phyloP scores from a whole-genome alignment of 495 filamentous ascomycete species.

The Lophiotrema nucula region DNA sequence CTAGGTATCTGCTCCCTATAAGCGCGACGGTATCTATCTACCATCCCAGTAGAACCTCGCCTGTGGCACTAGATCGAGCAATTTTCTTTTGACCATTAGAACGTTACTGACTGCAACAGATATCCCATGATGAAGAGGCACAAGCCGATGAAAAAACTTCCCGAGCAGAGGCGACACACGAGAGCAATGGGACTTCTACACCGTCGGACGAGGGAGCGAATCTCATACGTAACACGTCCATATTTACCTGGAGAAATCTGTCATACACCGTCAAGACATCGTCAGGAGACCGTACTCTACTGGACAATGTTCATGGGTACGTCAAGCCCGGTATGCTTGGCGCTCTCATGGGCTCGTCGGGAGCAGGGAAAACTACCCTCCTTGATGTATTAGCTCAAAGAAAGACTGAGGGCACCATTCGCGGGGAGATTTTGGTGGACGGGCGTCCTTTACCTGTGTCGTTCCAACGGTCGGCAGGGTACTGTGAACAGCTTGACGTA shows the following conservation, averaged over 20 bases:
- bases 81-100: too few relatives aligned
- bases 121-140: constrained; percentile 5
- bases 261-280: constrained; percentile 12
- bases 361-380: constrained; percentile 41
- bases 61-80: too few relatives aligned
- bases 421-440: constrained; percentile 39
- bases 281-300: constrained; percentile 16
- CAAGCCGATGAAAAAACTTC: background rate
- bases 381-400: constrained; percentile 42
- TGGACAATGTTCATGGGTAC: constrained; percentile 35
- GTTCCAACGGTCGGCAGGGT: constrained; percentile 40
- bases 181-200: background rate
- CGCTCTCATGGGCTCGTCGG: constrained; percentile 39
- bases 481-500: constrained; percentile 40
- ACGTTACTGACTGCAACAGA: too few relatives aligned
- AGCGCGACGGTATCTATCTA: too few relatives aligned
- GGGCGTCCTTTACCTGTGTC: constrained; percentile 35
- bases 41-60: too few relatives aligned
- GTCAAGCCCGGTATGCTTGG: constrained; percentile 39
- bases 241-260: constrained; percentile 23
- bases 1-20: too few relatives aligned
- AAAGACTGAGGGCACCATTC: constrained; percentile 33
- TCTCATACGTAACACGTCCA: constrained; percentile 10
- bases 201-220: constrained; percentile 10
- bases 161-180: background rate